Base-by-base conservation (phyloP, 345 rosid species). In the Syzygium jambos region DNA sequence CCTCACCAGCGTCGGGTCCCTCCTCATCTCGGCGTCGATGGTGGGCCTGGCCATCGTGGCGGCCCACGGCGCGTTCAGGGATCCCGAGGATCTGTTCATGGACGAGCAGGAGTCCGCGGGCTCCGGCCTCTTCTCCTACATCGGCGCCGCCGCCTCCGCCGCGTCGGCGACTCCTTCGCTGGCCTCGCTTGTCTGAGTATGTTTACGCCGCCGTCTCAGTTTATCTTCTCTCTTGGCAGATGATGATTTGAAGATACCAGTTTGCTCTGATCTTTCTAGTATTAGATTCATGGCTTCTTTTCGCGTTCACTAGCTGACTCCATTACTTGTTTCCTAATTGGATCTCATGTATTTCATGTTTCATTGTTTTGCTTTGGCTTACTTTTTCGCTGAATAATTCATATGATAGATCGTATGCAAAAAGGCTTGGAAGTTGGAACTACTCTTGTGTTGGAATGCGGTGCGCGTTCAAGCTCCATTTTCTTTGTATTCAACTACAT, bases 51-150 rank as follows among this genome's bases (percentile, higher is more conserved):
- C 57, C 34, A 29, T 88, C 51, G 87, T 88, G 6, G 57, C 84
- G 38, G 52, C 51, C 30, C 89, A 88, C 38, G 89, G 87, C n/a
- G 89, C 89, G 8, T 88, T 88, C 54, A 54, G 89, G 89, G 87
- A 77, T 85, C 89, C 89, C 9, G 89, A 88, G 82, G 89, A 88
- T 57, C 87, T 88, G 78, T 87, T 87, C 86, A 49, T 87, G 86
- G 89, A 87, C 83, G 89, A 87, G 29, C 86, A 87, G 80, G 89
- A 88, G 43, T 73, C 89, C 34, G 87, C 87, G 27, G 86, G 54
- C 25, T 41, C 87, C 49, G 88, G 88, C 78, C 86, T 88, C 78
- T 73, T 88, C 49, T 88, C 89, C 78, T 88, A 85, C 89, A 77
- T 88, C 57, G 61, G 87, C 56, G 80, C 80, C 52, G 89, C 87